Evolutionary conservation across 805 yeast genomes (phyloP).

Genomic region (Nematodospora valgi): DNA sequence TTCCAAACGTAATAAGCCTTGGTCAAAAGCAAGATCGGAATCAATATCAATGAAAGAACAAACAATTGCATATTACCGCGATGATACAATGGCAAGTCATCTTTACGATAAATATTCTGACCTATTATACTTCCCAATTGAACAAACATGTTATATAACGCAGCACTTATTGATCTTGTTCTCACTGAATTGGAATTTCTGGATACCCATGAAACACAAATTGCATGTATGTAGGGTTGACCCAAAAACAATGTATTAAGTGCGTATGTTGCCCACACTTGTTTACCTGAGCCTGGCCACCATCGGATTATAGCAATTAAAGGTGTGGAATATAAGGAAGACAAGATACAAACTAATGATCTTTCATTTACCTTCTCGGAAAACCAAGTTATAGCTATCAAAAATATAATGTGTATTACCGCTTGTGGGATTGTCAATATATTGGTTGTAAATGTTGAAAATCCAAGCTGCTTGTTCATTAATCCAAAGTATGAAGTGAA

Average conservation of each 20-base stretch:
- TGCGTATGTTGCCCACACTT: constrained; percentile 13
- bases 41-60: constrained; percentile 29
- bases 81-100: constrained; percentile 58
- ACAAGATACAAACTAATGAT: constrained; percentile 8
- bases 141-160: constrained; percentile 60
- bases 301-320: constrained; percentile 8
- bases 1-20: constrained; percentile 38
- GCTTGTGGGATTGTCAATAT: constrained; percentile 21
- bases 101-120: constrained; percentile 52
- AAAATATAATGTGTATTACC: constrained; percentile 29
- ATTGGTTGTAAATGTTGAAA: constrained; percentile 19
- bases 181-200: constrained; percentile 59
- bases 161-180: constrained; percentile 60
- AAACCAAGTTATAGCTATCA: constrained; percentile 33
- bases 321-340: constrained; percentile 9
- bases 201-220: constrained; percentile 48
- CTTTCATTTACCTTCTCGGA: constrained; percentile 32
- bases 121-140: constrained; percentile 58
- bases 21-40: constrained; percentile 23
- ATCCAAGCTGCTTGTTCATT: constrained; percentile 17
- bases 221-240: constrained; percentile 27
- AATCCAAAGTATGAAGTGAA: constrained; percentile 12
- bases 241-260: constrained; percentile 19
- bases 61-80: constrained; percentile 51
- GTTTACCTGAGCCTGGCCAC: constrained; percentile 10